Evolutionary conservation across 805 yeast genomes (phyloP).

Genomic region (Suhomyces tanzawaensis): DNA sequence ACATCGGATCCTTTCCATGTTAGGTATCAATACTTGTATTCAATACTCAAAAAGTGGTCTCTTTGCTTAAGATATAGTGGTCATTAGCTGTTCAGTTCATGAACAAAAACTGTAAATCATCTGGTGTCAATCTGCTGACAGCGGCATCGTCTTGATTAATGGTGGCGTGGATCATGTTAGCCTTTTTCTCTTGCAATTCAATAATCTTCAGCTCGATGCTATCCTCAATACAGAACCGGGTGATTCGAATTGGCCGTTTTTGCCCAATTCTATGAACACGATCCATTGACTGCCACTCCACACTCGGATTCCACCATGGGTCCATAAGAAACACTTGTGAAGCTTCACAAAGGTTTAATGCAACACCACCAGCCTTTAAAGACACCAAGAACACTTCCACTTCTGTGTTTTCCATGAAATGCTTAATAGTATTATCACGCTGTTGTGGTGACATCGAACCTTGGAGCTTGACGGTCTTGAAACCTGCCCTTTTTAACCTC

Average conservation of each 20-base stretch:
- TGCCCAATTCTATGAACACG: constrained; percentile 98
- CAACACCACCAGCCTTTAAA: constrained; percentile 98
- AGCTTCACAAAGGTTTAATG: constrained; percentile 93
- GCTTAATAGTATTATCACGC: constrained; percentile 84
- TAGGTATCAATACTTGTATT: no score
- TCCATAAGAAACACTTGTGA: constrained; percentile 94
- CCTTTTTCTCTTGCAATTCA: constrained; percentile 95
- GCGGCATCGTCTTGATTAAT: constrained; percentile 92
- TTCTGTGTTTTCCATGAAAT: constrained; percentile 87
- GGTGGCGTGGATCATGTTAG: constrained; percentile 97
- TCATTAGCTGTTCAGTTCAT: constrained; percentile 73
- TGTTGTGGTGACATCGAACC: constrained; percentile 98
- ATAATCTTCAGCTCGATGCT: constrained; percentile 95
- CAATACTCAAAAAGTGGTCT: no score
- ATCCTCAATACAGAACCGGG: constrained; percentile 92
- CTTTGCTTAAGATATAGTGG: no score
- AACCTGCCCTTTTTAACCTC: constrained; percentile 93
- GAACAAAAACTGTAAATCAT: constrained; percentile 91
- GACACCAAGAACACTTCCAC: constrained; percentile 95
- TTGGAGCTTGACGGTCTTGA: constrained; percentile 87
- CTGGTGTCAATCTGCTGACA: constrained; percentile 82
- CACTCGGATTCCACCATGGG: constrained; percentile 99
- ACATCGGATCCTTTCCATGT: no score
- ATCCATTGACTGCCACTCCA: constrained; percentile 98
- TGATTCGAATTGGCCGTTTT: constrained; percentile 87